These are phyloP conservation scores for Leccinum ponderosum DNA, from an alignment of 1,284 basidiomycete species.

Conservation along the genomic window DNA sequence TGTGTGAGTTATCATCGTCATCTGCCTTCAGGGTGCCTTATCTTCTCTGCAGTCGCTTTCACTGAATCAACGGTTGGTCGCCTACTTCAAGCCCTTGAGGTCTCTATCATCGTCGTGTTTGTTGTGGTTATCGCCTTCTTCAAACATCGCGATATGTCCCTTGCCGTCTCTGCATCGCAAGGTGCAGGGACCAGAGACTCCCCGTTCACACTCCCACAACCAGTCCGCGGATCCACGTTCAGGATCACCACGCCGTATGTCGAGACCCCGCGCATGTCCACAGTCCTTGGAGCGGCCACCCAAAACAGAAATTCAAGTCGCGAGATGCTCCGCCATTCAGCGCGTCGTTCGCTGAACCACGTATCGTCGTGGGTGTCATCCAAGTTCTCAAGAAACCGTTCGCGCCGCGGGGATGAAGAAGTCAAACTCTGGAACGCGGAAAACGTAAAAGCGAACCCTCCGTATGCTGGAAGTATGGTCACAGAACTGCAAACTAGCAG, in stretches of 20 bases:
- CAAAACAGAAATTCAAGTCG: constrained; percentile 13
- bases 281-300: constrained; percentile 7
- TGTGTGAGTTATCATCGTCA: constrained; percentile 46
- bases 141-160: constrained; percentile 8
- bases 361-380: constrained; percentile 38
- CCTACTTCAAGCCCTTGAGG: constrained; percentile 63
- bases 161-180: constrained; percentile 2
- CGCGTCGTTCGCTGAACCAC: constrained; percentile 28
- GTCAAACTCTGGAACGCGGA: constrained; percentile 40
- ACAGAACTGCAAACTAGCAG: constrained; percentile 1
- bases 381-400: constrained; percentile 23
- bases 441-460: constrained; percentile 13
- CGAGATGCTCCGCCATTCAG: constrained; percentile 21
- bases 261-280: constrained; percentile 29
- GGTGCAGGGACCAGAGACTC: not conserved
- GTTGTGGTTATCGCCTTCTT: constrained; percentile 55
- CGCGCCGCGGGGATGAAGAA: constrained; percentile 30
- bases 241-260: constrained; percentile 31
- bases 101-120: constrained; percentile 64
- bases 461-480: constrained; percentile 2
- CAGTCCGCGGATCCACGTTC: constrained; percentile 30
- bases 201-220: constrained; percentile 25
- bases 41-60: constrained; percentile 52
- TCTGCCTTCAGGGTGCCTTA: constrained; percentile 12
- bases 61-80: constrained; percentile 70